Evolutionary conservation across 495 filamentous ascomycete genomes (phyloP).

Genomic region (Penicillium canescens): DNA sequence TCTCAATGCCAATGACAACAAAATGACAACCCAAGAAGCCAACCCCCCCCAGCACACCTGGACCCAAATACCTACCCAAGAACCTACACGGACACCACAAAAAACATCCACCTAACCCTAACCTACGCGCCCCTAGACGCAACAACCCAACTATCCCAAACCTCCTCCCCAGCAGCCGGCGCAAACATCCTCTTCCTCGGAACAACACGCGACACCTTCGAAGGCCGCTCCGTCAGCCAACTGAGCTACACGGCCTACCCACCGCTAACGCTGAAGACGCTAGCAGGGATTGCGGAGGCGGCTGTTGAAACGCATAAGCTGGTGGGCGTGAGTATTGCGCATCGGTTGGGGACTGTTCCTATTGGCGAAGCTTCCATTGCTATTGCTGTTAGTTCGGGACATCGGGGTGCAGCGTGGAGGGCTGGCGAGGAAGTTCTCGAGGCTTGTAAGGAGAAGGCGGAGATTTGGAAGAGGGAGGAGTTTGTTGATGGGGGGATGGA

Average conservation of each 20-base stretch:
- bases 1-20: conserved; percentile 4
- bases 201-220: conserved; percentile 86
- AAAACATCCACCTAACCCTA: conserved; percentile 43
- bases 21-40: conserved; percentile 17
- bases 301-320: conserved; percentile 62
- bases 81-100: conserved; percentile 22
- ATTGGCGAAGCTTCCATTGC: conserved; percentile 90
- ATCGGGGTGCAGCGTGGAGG: conserved; percentile 85
- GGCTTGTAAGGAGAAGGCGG: conserved; percentile 77
- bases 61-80: conserved; percentile 46
- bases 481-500: conserved; percentile 79
- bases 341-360: conserved; percentile 84
- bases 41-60: conserved; percentile 31
- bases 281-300: conserved; percentile 64
- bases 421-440: conserved; percentile 91
- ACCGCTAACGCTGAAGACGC: conserved; percentile 72
- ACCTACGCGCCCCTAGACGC: conserved; percentile 66
- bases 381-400: conserved; percentile 82
- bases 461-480: conserved; percentile 96
- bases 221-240: conserved; percentile 67
- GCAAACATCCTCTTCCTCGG: conserved; percentile 88
- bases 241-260: conserved; percentile 84
- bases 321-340: conserved; percentile 72
- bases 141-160: conserved; percentile 58
- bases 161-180: conserved; percentile 78